A percentile compares a stretch with the other conserved stretches of the same genome.
phyloP scores from a whole-genome alignment of 2,329 filamentous ascomycete species.

The Albifimbria verrucaria region DNA sequence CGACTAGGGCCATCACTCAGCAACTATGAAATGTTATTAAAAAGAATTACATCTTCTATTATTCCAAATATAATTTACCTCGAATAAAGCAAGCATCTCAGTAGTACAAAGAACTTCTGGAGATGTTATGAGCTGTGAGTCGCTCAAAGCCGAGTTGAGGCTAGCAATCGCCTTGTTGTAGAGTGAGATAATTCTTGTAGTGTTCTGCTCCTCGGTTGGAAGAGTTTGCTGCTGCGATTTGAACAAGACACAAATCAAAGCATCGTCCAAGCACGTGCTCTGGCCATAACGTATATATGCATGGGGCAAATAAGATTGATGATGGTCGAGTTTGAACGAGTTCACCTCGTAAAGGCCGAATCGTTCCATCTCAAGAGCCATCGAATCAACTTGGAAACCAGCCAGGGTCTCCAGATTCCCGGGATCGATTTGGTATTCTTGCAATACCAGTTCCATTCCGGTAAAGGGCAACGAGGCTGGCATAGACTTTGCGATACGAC shows the following conservation, averaged over 20 bases:
- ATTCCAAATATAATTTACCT: background rate
- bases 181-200: background rate
- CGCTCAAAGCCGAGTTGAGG: background rate
- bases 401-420: background rate
- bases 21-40: background rate
- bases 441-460: background rate
- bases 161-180: background rate
- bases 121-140: background rate
- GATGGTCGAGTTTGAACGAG: background rate
- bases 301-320: background rate
- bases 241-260: background rate
- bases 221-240: background rate
- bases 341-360: background rate
- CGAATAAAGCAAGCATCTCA: background rate
- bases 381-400: background rate
- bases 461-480: background rate
- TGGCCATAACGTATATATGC: background rate
- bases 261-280: background rate
- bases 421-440: background rate
- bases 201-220: background rate
- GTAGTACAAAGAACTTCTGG: background rate
- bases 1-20: background rate
- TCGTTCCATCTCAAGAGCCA: background rate
- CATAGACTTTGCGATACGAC: too few species aligned
- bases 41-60: background rate